A percentile compares a stretch with the other conserved stretches of the same genome.
phyloP scores from a whole-genome alignment of 2,329 filamentous ascomycete genomes.

The Clathrospora elynae region DNA sequence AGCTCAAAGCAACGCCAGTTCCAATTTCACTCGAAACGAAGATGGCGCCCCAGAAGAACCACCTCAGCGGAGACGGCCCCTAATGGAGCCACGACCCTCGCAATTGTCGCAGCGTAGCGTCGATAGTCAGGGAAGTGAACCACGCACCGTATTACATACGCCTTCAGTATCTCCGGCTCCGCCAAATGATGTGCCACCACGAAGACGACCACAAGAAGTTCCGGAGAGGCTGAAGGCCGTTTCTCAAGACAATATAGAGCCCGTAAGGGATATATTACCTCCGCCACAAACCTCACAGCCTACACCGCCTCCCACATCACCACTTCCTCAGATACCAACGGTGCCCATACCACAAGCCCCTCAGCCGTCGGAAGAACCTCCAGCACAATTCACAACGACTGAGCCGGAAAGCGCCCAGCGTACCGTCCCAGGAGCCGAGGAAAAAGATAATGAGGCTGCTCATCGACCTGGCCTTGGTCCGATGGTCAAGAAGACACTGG shows the following conservation, averaged over 20 bases:
- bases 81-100: slow-evolving; percentile 61
- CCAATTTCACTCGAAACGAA: slow-evolving; percentile 37
- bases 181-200: slow-evolving; percentile 30
- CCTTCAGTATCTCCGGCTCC: slow-evolving; percentile 33
- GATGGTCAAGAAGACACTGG: slow-evolving; percentile 84
- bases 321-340: slow-evolving; percentile 35
- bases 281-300: slow-evolving; percentile 20
- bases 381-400: slow-evolving; percentile 13
- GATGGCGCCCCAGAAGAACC: slow-evolving; percentile 38
- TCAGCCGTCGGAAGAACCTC: slow-evolving; percentile 35
- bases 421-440: slow-evolving; percentile 50
- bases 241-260: slow-evolving; percentile 13
- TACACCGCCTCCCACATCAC: slow-evolving; percentile 31
- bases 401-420: slow-evolving; percentile 35
- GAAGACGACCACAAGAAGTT: slow-evolving; percentile 34
- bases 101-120: slow-evolving; percentile 34
- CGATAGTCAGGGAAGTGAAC: slow-evolving; percentile 30
- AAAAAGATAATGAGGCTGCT: slow-evolving; percentile 60
- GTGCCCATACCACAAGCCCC: slow-evolving; percentile 11
- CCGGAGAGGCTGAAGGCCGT: slow-evolving; percentile 36
- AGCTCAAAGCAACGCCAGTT: slow-evolving; percentile 45
- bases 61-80: slow-evolving; percentile 68
- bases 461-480: slow-evolving; percentile 80
- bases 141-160: slow-evolving; percentile 29
- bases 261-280: slow-evolving; percentile 13